Conservation (phyloP, 192 early-diverging fungal genomes). For the Coemansia sp. region DNA sequence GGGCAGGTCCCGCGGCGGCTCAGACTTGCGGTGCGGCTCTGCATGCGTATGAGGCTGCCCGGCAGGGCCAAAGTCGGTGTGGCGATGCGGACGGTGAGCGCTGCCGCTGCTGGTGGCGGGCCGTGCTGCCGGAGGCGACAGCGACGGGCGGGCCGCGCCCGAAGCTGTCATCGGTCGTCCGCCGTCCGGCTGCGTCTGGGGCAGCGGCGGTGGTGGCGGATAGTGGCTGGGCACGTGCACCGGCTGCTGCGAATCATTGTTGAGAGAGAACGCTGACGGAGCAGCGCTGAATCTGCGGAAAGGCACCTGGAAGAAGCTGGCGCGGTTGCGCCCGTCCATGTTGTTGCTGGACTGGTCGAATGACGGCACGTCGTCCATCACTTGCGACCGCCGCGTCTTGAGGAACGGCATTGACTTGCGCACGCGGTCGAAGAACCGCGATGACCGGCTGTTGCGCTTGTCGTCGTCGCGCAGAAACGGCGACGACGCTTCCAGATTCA, state of each 20-base stretch:
- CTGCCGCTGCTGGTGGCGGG: constrained; percentile 39
- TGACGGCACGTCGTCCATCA: constrained; percentile 34
- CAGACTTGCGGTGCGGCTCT: constrained; percentile 40
- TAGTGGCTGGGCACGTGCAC: constrained; percentile 37
- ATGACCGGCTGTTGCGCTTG: constrained; percentile 39
- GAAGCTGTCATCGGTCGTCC: constrained; percentile 32
- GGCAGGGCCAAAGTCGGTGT: constrained; percentile 42
- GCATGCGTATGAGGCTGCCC: not conserved
- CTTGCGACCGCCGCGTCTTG: constrained; percentile 41
- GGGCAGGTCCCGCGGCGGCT: constrained; percentile 33
- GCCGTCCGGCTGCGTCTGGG: constrained; percentile 7
- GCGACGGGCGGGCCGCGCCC: constrained; percentile 15
- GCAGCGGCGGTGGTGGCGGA: constrained; percentile 14
- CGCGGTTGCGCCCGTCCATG: constrained; percentile 31
- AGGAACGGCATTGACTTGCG: constrained; percentile 55
- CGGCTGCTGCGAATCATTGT: constrained; percentile 17
- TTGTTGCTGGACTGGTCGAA: constrained; percentile 38
- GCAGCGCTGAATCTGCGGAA: constrained; percentile 48
- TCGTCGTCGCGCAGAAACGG: constrained; percentile 48
- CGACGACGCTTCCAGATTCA: constrained; percentile 48
- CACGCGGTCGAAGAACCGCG: constrained; percentile 40
- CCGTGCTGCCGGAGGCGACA: constrained; percentile 20
- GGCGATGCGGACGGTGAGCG: constrained; percentile 26
- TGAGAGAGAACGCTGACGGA: constrained; percentile 37
- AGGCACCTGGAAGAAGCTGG: constrained; percentile 44